phyloP scores from a whole-genome alignment of 345 rosid genomes.

The rapeseed (Brassica napus) region Da-Ae NC_063439.1:4300501-4301000 shows the following conservation, averaged over 20 bases:
- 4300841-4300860: background rate
- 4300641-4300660: background rate
- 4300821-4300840: background rate
- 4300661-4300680: background rate
- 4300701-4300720: background rate
- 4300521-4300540: conserved; percentile 23
- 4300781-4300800: background rate
- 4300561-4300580: conserved; percentile 18
- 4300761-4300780: background rate
- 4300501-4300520: conserved; percentile 13
- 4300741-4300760: background rate
- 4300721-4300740: background rate
- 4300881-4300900: background rate
- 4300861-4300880: background rate
- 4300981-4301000: conserved; percentile 3
- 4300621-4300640: background rate
- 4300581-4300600: background rate
- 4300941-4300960: background rate
- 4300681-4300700: background rate
- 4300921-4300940: background rate
- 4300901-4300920: background rate
- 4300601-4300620: background rate
- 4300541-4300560: conserved; percentile 15
- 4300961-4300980: background rate
- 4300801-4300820: background rate